Base-by-base conservation (phyloP, 78 protist species). In the Thecamonas trahens region DNA sequence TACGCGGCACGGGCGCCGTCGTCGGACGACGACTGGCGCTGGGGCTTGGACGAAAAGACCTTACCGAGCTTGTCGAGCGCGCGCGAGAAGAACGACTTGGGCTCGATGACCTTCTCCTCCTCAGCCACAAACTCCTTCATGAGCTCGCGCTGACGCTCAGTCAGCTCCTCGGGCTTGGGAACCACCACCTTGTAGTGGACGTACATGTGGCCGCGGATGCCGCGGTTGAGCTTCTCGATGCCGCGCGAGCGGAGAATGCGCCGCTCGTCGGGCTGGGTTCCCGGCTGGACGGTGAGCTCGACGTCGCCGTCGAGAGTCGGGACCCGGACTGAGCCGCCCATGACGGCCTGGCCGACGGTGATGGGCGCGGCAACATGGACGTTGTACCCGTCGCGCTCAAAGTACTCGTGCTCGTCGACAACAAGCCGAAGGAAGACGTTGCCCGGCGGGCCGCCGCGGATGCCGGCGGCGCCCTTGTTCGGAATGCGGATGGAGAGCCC, bases 261-360 rank as follows among this genome's bases (percentile, higher is more conserved):
- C 57, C 42, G n/a, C 58, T 75, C 83, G 50, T 67, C 76, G 24
- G 80, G 76, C 53, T 82, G 77, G 42, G 83, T 71, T 9, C 88
- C 83, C 2, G 68, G 39, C 22, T 78, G 77, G n/a, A 83, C 70
- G 54, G 50, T 55, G 49, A 71, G n/a, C 18, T 40, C 44, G 8
- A 69, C 69, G 1, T 77, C 49, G 42, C 77, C 72, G 28, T 28
- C 9, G 20, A 83, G 28, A 9, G 77, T 70, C 8, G 72, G 73
- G 24, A 78, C 35, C n/a, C 5, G 7, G 8, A 78, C 67, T 1
- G 11, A 8, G 18, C 72, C 83, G 44, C 89, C 89, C 24, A 76
- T 60, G 29, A 77, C 59, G 14, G 89, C 89, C 29, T 61, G 37
- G 26, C 67, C 17, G 28, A 77, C 42, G 26, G 45, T 32, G 53